Evolutionary conservation across 2,329 filamentous ascomycete genomes (phyloP), one percentile per base, ranked within the genome.

Genomic region (Colletotrichum sp.): DNA sequence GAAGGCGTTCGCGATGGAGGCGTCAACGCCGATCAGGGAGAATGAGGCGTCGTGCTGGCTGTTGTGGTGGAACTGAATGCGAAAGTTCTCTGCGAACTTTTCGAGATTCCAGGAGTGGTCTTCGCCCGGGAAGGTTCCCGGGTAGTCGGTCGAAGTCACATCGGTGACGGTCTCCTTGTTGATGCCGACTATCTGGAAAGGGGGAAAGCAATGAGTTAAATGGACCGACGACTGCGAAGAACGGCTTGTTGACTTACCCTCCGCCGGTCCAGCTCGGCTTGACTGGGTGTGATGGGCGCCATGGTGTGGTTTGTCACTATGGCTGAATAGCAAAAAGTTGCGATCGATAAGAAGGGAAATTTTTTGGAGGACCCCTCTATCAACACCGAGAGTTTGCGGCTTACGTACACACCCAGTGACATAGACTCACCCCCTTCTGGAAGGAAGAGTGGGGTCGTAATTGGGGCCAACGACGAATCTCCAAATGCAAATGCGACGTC

Each of bases 1-100:
- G 88, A 98, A 98, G 81, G 97, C 97, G 83, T 99, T 99, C 81
- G 97, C 95, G 82, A 99, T 92, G 69, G 95, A 93, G 80, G 97
- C 95, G 82, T 99, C 97, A 79, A 98, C 86, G 78, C 96, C 96
- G 79, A 98, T 90, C 76, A 99, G 91, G 38, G 96, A 98, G 87
- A 99, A 99, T 70, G 93, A 93, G 57, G 95, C 88, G 80, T 98
- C 92, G 81, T 91, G 90, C 73, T 90, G 89, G 63, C 93, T 89
- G 83, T 97, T 97, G 78, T 94, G 89, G 89, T 98, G 95, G 83
- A 98, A 98, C 77, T 94, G 84, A 81, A 99, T 89, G 74, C 88
- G 86, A 82, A 98, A 92, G 78, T 87, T 90, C 81, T 93, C 80
- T 76, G 87, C 89, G 85, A 98, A 98, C 75, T 91, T 88, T 3